Base-by-base conservation (phyloP, 768 basidiomycete species). In the Sporobolomyces roseus region DNA sequence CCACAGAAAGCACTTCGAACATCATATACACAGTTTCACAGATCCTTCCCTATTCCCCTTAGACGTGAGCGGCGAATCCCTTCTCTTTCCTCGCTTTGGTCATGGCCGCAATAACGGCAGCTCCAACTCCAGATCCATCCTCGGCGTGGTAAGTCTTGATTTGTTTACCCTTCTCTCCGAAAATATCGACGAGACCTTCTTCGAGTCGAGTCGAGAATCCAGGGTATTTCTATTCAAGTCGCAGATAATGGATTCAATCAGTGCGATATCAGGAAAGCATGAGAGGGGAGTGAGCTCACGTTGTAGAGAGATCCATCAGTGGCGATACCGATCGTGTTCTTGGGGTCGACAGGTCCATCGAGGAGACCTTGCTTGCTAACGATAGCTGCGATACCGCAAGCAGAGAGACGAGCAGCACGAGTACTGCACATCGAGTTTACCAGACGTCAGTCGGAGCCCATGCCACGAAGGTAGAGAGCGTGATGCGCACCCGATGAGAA, bases 261-360 rank as follows among this genome's bases (percentile, higher is more conserved):
- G 66, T 59, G 27, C 4, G 17, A 25, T 32, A 30, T 30, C 29
- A 29, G 12, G 30, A 21, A 17, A 48, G 32, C 45, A 56, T 55
- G 43, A 35, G 30, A 17, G 56, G 7, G 4, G 23, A 19, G 51
- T 6, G 50, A 14, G 81, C 88, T 69, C 69, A 93, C 92, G 75
- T 93, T 94, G 80, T 97, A 97, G 75, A 97, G 79, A n/a, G 87
- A 89, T 4, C 94, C 94, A 77, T 98, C 94, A 2, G 91, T 91
- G 51, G 90, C 93, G 25, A 94, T 90, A 3, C 83, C 80, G 77
- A 93, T 93, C 0, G 62, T 61, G 63, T 67, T 23, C 23, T 29
- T 48, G 29, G 21, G 51, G 36, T 36, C 50, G 32, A n/a, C 2
- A 29, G 50, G 29, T 4, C 59, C 61, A 23, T 97, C 93, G 4